A percentile compares a stretch with the other conserved stretches of the same genome.
Conservation (phyloP, 768 basidiomycete genomes). For the Termitomyces eurrhizus region DNA sequence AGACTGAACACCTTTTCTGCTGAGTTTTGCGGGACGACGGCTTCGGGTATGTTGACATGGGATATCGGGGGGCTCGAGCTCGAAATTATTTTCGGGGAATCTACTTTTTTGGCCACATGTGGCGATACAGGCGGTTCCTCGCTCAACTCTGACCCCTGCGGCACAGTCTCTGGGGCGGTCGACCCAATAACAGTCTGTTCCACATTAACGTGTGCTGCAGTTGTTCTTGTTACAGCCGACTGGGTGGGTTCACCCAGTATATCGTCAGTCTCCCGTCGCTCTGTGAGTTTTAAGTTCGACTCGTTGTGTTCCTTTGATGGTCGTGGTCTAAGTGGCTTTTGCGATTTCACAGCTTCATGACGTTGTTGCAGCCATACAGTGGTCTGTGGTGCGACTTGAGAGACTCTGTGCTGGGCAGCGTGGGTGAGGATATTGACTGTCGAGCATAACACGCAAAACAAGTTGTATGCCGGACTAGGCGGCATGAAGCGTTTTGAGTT, state of each 20-base stretch:
- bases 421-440: constrained; percentile 57
- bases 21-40: neutral
- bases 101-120: no score
- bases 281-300: neutral
- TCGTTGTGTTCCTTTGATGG: neutral
- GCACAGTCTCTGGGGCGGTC: neutral
- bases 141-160: neutral
- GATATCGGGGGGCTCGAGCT: no score
- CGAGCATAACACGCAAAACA: constrained; percentile 64
- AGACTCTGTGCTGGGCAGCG: constrained; percentile 56
- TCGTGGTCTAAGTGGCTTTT: neutral
- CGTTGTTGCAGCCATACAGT: constrained; percentile 13
- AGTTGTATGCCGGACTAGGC: constrained; percentile 66
- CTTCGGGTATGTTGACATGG: neutral
- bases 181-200: neutral
- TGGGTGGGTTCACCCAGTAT: neutral
- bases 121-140: neutral
- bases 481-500: constrained; percentile 42
- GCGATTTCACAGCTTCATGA: constrained; percentile 2
- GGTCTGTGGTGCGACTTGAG: constrained; percentile 30
- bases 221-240: neutral
- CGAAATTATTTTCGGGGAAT: no score
- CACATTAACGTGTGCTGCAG: neutral
- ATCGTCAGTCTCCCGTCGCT: neutral
- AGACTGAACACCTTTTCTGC: neutral